These are phyloP conservation scores for Lanmaoa rubissima DNA, from an alignment of 768 basidiomycete genomes.

Conservation along the genomic window DNA sequence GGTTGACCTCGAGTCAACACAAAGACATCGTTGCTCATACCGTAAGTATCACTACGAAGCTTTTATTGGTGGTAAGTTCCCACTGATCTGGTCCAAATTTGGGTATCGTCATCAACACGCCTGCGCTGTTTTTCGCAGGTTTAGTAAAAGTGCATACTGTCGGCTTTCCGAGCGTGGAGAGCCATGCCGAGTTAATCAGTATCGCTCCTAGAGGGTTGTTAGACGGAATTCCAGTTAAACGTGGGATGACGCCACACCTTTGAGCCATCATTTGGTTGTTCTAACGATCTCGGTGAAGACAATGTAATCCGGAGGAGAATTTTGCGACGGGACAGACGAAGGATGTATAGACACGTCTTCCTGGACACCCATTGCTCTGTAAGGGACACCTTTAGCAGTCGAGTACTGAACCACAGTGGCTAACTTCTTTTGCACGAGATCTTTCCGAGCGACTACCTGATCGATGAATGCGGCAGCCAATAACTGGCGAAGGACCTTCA, in stretches of 20 bases:
- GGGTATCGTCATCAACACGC: slow-evolving; percentile 74
- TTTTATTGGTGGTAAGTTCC: slow-evolving; percentile 71
- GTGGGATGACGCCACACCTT: slow-evolving; percentile 46
- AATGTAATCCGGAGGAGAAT: slow-evolving; percentile 80
- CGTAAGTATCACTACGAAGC: slow-evolving; percentile 17
- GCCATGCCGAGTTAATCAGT: slow-evolving; percentile 83
- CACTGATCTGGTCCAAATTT: slow-evolving; percentile 83
- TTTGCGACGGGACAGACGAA: slow-evolving; percentile 73
- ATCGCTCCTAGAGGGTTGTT: slow-evolving; percentile 59
- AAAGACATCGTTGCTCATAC: too few relatives aligned
- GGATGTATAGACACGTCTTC: slow-evolving; percentile 95
- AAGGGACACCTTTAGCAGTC: slow-evolving; percentile 77
- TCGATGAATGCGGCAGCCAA: slow-evolving; percentile 91
- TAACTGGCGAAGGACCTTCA: slow-evolving; percentile 88
- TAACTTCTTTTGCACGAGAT: slow-evolving; percentile 61
- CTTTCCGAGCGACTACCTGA: slow-evolving; percentile 90
- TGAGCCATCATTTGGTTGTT: slow-evolving; percentile 73
- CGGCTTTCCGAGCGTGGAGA: slow-evolving; percentile 74
- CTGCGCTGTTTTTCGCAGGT: slow-evolving; percentile 65
- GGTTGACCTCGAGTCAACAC: too few relatives aligned
- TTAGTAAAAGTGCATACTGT: slow-evolving; percentile 88
- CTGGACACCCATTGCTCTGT: slow-evolving; percentile 71
- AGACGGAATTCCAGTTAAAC: background rate
- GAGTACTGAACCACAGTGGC: slow-evolving; percentile 65
- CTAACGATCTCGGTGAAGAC: slow-evolving; percentile 81